phyloP scores from a whole-genome alignment of 805 yeast genomes.

The Saturnispora saitoi region DNA sequence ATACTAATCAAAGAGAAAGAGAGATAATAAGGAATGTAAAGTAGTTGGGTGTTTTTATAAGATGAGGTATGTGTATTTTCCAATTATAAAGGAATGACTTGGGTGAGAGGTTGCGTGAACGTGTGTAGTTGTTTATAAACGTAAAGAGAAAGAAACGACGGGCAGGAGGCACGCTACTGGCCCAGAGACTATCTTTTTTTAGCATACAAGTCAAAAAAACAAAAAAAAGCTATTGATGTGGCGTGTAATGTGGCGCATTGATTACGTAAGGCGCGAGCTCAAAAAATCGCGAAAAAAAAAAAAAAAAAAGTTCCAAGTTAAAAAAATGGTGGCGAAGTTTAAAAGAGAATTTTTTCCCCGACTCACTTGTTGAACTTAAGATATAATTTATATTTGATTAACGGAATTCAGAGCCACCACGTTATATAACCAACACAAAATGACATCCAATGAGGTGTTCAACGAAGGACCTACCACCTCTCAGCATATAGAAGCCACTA shows the following conservation, averaged over 20 bases:
- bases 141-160: not conserved
- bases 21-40: not conserved
- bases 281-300: not conserved
- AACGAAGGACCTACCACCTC: constrained; percentile 56
- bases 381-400: not conserved
- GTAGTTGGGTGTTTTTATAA: not conserved
- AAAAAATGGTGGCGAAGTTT: no score
- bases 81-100: constrained; percentile 15
- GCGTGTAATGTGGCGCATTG: not conserved
- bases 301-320: not conserved
- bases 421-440: not conserved
- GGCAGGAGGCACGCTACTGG: no score
- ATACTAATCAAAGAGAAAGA: not conserved
- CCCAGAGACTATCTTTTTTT: no score
- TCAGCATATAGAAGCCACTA: constrained; percentile 61
- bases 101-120: constrained; percentile 9
- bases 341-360: no score
- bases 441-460: constrained; percentile 31
- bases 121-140: not conserved
- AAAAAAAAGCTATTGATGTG: not conserved
- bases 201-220: not conserved
- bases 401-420: not conserved
- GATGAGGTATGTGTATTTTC: not conserved
- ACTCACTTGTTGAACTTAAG: not conserved
- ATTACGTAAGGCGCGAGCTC: not conserved